Evolutionary conservation across 148 eudicot species (phyloP), one percentile per base, ranked within the genome.

Genomic region (Fagopyrum tataricum): DNA sequence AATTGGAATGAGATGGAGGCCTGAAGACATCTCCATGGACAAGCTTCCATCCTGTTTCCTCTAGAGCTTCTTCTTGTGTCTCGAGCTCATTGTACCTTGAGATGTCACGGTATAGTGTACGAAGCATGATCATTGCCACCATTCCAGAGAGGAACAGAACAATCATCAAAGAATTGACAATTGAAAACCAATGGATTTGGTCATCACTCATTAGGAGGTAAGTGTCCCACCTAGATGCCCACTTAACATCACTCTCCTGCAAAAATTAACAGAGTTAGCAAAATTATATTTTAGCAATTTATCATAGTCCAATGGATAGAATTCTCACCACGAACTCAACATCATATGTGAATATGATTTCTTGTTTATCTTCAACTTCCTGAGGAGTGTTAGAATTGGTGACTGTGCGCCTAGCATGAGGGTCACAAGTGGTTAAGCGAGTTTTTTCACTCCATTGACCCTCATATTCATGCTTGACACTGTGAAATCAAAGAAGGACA

Each of bases 201-300:
- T 82, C 85, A 77, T 82, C 85, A 24, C 85, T 77, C 85, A 82
- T 82, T 6, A 82, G 73, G 21, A 82, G 85, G 71, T 82, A 82
- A 39, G 85, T 81, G 72, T 82, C 85, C 85, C 85, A 83, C 71
- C 86, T 78, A n/a, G 86, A 83, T 21, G 86, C 86, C 86, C 86
- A 83, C 83, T 83, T 83, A 66, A 83, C 83, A 61, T 83, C 86
- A 80, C 86, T 83, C 70, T 78, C 77, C 86, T 83, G 81, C 44
- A 17, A 4, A 40, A 14, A 7, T 61, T 61, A 61, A 11, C 5
- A 24, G 40, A 40, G 4, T 61, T 26, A 61, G 41, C 41, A 24
- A 26, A 55, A 55, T 20, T 24, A n/a, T 55, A 9, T 10, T 24
- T 24, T 13, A 59, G 7, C 15, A 7, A 31, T 31, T 31, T 31